Evolutionary conservation across 75 land plant genomes (phyloP).

Genomic region (Ceratopteris richardii): DNA sequence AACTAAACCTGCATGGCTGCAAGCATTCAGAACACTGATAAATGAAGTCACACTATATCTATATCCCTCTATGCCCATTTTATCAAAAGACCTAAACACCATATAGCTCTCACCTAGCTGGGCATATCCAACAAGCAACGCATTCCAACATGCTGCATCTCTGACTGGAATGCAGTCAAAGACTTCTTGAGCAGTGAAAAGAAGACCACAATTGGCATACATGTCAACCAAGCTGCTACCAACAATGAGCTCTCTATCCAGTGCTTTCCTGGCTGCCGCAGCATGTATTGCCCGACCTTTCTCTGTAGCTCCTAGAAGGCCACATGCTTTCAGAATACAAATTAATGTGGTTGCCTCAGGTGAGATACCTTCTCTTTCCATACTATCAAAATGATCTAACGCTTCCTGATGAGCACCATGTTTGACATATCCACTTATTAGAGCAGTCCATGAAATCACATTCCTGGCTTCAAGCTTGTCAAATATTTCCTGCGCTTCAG

Average conservation of each 20-base stretch:
- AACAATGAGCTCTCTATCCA: not conserved
- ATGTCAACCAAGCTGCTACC: constrained; percentile 1
- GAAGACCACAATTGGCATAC: constrained; percentile 1
- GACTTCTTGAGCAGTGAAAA: not conserved
- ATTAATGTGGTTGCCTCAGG: constrained; percentile 7
- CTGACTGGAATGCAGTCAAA: not conserved
- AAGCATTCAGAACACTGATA: not conserved
- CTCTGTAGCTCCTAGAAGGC: not conserved
- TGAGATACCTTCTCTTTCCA: not conserved
- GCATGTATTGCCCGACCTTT: not conserved
- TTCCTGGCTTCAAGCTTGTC: not conserved
- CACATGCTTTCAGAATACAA: constrained; percentile 1
- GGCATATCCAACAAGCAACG: constrained; percentile 2
- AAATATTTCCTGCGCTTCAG: constrained; percentile 3
- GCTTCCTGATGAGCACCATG: constrained; percentile 6
- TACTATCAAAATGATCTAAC: not conserved
- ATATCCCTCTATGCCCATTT: not conserved
- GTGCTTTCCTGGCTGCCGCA: not conserved
- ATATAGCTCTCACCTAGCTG: not conserved
- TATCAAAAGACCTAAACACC: not conserved
- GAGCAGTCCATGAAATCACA: constrained; percentile 6
- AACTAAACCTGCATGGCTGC: constrained; percentile 11
- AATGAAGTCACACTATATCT: not conserved
- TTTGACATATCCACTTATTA: constrained; percentile 9
- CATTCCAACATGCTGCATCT: not conserved